phyloP scores from a whole-genome alignment of 805 yeast genomes.

The Pichia californica region DNA sequence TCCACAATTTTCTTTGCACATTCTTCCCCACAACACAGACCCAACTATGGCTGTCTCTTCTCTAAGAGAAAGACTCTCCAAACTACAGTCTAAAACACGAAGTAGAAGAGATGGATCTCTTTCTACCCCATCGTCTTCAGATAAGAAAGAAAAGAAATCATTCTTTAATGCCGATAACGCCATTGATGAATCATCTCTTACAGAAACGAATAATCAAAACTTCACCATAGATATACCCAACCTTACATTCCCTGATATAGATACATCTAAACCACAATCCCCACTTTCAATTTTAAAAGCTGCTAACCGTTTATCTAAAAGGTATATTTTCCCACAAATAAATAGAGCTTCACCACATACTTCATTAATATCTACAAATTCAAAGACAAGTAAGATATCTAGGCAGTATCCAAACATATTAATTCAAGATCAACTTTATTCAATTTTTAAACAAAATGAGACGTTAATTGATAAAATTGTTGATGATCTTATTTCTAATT shows the following conservation, averaged over 20 bases:
- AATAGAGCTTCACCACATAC: background rate
- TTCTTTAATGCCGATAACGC: slow-evolving; percentile 2
- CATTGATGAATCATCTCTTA: background rate
- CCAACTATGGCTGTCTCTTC: slow-evolving; percentile 2
- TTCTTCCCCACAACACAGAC: no score
- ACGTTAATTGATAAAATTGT: slow-evolving; percentile 2
- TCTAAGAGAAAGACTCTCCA: slow-evolving; percentile 2
- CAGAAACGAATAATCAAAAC: background rate
- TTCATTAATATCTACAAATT: slow-evolving; percentile 1
- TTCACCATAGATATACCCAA: background rate
- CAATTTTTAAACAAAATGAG: slow-evolving; percentile 2
- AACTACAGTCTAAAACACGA: slow-evolving; percentile 2
- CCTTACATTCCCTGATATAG: slow-evolving; percentile 3
- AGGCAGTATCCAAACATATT: slow-evolving; percentile 5
- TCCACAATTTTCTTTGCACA: no score
- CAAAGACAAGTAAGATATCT: slow-evolving; percentile 7
- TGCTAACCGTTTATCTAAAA: background rate
- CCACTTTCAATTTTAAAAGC: background rate
- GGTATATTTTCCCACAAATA: slow-evolving; percentile 4
- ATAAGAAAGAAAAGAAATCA: background rate
- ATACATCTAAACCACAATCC: background rate
- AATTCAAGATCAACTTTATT: slow-evolving; percentile 7
- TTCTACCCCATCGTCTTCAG: background rate
- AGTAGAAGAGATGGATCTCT: background rate
- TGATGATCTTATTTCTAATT: background rate